Base-by-base conservation (phyloP, 2,329 filamentous ascomycete genomes). In the Colletotrichum limetticola region DNA sequence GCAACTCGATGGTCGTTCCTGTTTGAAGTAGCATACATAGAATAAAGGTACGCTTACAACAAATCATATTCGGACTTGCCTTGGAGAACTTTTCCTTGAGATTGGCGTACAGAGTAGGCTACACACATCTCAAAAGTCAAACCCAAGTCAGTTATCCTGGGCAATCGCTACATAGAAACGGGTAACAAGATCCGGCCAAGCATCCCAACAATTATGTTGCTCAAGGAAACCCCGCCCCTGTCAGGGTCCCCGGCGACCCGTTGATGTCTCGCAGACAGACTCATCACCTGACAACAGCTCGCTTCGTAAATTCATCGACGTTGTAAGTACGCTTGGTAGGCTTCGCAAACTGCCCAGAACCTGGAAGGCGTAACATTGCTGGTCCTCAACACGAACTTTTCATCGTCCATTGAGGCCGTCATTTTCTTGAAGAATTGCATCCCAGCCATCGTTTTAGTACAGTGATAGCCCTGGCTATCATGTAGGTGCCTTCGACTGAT, bases 401-500 rank as follows among this genome's bases (percentile, higher is more conserved):
- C 22, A 49, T 55, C 19, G 24, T 22, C 30, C 19, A 19, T 37
- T 28, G 5, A 26, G 22, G 42, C 26, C 37, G 28, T 59, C 55
- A 49, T 35, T 37, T 46, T 24, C 32, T 22, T 59, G 53, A 69
- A 70, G 42, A 69, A 63, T 46, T 37, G 22, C 22, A 57, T 69
- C 68, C 74, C 57, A 67, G 26, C 35, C 53, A 57, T 63, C 30
- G 14, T 60, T 22, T 46, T 74, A 66, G 64, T 69, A 65, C 46
- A 32, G 64, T 65, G 57, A 64, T 46, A 28, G 66, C 57, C 32
- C 49, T 55, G 68, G 52, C 19, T 37, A 12, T 64, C 19, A 63
- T 72, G 74, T 62, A 57, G 67, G 61, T 62, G 67, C 11, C 56
- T 66, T 68, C 37, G 49, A 42, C 53, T 72, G 30, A 63, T 75